Percentiles rank a stretch among this genome's conserved stretches.
phyloP scores from a whole-genome alignment of 2,329 filamentous ascomycete species.

The Emergomyces africanus region DNA sequence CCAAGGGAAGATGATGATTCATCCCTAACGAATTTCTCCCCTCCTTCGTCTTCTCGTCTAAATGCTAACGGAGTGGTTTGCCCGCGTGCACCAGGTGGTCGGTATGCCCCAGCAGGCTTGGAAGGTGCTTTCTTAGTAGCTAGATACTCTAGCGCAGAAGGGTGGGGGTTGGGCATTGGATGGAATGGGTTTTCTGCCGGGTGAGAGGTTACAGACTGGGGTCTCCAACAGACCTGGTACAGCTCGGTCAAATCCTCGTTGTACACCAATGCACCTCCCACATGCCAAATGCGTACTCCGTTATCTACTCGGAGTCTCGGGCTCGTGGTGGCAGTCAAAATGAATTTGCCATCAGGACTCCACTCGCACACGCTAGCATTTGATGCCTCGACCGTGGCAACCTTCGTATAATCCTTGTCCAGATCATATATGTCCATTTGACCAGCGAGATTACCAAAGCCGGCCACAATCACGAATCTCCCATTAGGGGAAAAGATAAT shows the following conservation, averaged over 20 bases:
- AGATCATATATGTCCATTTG: slow-evolving; percentile 98
- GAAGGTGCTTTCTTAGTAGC: slow-evolving; percentile 84
- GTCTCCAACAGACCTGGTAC: slow-evolving; percentile 83
- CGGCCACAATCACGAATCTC: slow-evolving; percentile 83
- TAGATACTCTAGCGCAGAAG: slow-evolving; percentile 70
- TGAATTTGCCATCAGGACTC: slow-evolving; percentile 91
- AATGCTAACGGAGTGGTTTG: slow-evolving; percentile 82
- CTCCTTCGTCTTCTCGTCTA: slow-evolving; percentile 94
- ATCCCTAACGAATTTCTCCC: slow-evolving; percentile 74
- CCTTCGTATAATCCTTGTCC: slow-evolving; percentile 83
- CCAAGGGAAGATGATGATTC: slow-evolving; percentile 47
- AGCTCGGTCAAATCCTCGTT: slow-evolving; percentile 89
- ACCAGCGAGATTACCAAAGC: slow-evolving; percentile 92
- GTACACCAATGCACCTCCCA: slow-evolving; percentile 81
- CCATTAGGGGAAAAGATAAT: slow-evolving; percentile 90
- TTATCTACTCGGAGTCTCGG: slow-evolving; percentile 94
- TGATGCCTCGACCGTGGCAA: slow-evolving; percentile 86
- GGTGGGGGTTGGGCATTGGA: slow-evolving; percentile 63
- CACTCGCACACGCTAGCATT: slow-evolving; percentile 95
- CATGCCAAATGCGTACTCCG: slow-evolving; percentile 89
- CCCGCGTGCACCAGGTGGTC: slow-evolving; percentile 85
- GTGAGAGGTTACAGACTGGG: slow-evolving; percentile 50
- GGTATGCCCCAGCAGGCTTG: slow-evolving; percentile 94
- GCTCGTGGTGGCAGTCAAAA: slow-evolving; percentile 95
- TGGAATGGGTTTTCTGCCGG: slow-evolving; percentile 58